A percentile compares a stretch with the other conserved stretches of the same genome.
Conservation (phyloP, 148 eudicot species). For the Drosera capensis region DNA sequence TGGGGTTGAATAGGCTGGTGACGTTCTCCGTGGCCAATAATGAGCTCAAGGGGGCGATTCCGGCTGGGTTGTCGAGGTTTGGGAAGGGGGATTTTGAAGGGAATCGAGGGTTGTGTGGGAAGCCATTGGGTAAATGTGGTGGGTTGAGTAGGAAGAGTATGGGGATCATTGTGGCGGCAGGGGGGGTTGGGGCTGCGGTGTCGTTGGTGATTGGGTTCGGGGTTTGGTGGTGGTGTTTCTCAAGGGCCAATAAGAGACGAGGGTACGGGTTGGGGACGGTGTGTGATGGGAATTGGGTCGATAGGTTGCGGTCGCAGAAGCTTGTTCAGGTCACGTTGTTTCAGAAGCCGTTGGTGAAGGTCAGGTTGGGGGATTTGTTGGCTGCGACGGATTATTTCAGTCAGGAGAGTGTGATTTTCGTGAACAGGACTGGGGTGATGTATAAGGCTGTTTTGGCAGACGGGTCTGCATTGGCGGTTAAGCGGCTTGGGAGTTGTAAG, state of each 20-base stretch:
- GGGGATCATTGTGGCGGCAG: conserved; percentile 63
- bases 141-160: conserved; percentile 54
- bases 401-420: conserved; percentile 26
- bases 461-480: conserved; percentile 61
- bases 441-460: conserved; percentile 62
- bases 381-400: conserved; percentile 50
- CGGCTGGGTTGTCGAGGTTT: conserved; percentile 9
- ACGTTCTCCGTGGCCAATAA: conserved; percentile 48
- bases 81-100: conserved; percentile 18
- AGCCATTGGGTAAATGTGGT: conserved; percentile 34
- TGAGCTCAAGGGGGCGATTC: conserved; percentile 38
- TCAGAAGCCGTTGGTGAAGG: conserved; percentile 66
- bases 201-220: conserved; percentile 58
- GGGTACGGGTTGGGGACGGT: conserved; percentile 44
- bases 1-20: conserved; percentile 38
- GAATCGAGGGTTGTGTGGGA: conserved; percentile 58
- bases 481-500: conserved; percentile 51
- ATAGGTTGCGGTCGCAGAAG: conserved; percentile 51
- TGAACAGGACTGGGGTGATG: conserved; percentile 60
- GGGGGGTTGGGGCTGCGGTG: conserved; percentile 55
- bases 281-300: conserved; percentile 44
- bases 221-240: conserved; percentile 67
- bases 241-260: conserved; percentile 26
- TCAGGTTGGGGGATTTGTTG: conserved; percentile 53
- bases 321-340: conserved; percentile 68